Evolutionary conservation across 345 rosid genomes (phyloP), one percentile per base, ranked within the genome.

Genomic region (Camelina neglecta): DNA sequence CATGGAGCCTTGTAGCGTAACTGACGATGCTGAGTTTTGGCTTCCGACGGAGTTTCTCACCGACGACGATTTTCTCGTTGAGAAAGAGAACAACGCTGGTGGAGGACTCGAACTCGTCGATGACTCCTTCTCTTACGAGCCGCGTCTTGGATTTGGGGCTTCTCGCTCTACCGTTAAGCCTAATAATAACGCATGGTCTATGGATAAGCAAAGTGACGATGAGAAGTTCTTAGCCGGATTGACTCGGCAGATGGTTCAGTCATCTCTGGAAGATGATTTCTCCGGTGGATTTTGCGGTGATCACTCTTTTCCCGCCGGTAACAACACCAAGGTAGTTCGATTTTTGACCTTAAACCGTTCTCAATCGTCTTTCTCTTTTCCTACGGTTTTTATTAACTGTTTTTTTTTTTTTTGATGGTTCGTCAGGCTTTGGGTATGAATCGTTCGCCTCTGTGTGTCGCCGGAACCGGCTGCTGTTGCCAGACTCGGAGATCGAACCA

Each of bases 1-100:
- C 21, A 93, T 91, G 98, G 91, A 87, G 7, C 84, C 86, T 41
- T 75, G 71, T 55, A 72, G 77, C 53, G 38, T 90, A 0, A 80
- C 38, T 58, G 53, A 87, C 69, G 89, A 89, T 74, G 93, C 86
- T 2, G 92, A 85, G 88, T 88, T 85, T 69, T 85, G 87, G 87
- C 87, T 94, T 59, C 98, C 95, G 3, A 78, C 93, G 0, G 80
- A 86, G 86, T 90, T 94, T 71, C 88, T 92, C 2, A 72, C 85
- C 1, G 97, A 89, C 79, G 90, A 90, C 7, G 93, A 85, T 63
- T 41, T 79, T 11, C 75, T 82, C 63, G 8, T 74, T 35, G 90
- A 83, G 39, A 65, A 65, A 54, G 47, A 42, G 36, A 33, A 35
- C 1, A 48, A 38, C 23, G 59, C 11, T 47, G 62, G 33, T 24